phyloP scores from a whole-genome alignment of 257 asterid species.

The Pogostemon cablin region DNA sequence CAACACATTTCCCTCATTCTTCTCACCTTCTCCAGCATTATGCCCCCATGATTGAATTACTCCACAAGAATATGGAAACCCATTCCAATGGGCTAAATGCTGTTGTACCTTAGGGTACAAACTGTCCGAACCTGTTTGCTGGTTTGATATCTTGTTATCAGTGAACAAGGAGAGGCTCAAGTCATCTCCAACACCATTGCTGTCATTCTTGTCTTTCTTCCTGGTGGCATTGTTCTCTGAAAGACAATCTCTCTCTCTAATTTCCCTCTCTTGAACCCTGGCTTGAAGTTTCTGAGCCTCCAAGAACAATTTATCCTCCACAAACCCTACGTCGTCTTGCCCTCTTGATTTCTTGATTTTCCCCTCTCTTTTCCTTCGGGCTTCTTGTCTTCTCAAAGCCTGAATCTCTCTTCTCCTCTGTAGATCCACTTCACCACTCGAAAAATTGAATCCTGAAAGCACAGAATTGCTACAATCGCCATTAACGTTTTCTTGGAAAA shows the following conservation, averaged over 20 bases:
- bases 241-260: slow-evolving; percentile 38
- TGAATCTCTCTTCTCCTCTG: slow-evolving; percentile 53
- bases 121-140: not conserved
- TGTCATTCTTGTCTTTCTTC: slow-evolving; percentile 12
- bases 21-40: not conserved
- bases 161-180: slow-evolving; percentile 33
- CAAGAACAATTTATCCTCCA: slow-evolving; percentile 35
- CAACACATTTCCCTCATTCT: not conserved
- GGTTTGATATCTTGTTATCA: slow-evolving; percentile 8
- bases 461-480: not conserved
- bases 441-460: slow-evolving; percentile 29
- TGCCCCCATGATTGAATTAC: slow-evolving; percentile 20
- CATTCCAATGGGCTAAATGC: not conserved
- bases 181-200: slow-evolving; percentile 17
- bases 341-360: slow-evolving; percentile 43
- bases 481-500: not conserved
- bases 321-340: not conserved
- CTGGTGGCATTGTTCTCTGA: slow-evolving; percentile 22
- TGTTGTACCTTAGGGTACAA: slow-evolving; percentile 38
- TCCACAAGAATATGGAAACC: slow-evolving; percentile 11
- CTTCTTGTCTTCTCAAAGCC: slow-evolving; percentile 57
- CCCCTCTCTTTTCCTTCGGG: slow-evolving; percentile 51
- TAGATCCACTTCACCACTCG: slow-evolving; percentile 34
- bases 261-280: slow-evolving; percentile 47
- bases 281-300: slow-evolving; percentile 43